A percentile compares a stretch with the other conserved stretches of the same genome.
Evolutionary conservation across 1,284 basidiomycete species (phyloP).

Genomic region (Malassezia slooffiae): DNA sequence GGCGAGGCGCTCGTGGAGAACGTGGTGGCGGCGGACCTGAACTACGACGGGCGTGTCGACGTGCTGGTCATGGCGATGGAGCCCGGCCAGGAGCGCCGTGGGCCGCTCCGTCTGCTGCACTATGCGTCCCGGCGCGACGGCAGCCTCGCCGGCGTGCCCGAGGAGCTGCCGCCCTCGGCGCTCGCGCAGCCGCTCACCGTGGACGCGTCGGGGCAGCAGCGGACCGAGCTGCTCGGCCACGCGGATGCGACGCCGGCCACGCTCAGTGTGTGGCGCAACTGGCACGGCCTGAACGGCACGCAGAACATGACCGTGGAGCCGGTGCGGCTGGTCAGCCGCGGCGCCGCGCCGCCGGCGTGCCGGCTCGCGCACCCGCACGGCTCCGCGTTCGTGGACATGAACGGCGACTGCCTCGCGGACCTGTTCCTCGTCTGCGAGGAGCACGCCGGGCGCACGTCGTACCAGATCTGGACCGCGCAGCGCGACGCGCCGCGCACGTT

Average conservation of each 20-base stretch:
- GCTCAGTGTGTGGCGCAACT: slow-evolving; percentile 32
- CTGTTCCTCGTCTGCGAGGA: slow-evolving; percentile 78
- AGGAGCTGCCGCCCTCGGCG: slow-evolving; percentile 58
- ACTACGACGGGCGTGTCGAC: slow-evolving; percentile 80
- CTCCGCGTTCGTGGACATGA: slow-evolving; percentile 85
- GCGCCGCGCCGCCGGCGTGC: slow-evolving; percentile 50
- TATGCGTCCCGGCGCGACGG: slow-evolving; percentile 9
- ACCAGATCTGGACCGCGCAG: slow-evolving; percentile 69
- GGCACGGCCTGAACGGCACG: slow-evolving; percentile 7
- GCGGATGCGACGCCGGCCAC: slow-evolving; percentile 35
- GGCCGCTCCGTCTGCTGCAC: slow-evolving; percentile 23
- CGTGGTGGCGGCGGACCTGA: slow-evolving; percentile 81
- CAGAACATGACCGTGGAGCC: slow-evolving; percentile 13
- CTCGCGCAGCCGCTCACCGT: slow-evolving; percentile 70
- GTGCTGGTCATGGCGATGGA: slow-evolving; percentile 68
- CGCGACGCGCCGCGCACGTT: slow-evolving; percentile 49
- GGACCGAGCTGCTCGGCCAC: slow-evolving; percentile 73
- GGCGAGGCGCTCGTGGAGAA: slow-evolving; percentile 51
- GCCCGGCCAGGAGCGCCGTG: slow-evolving; percentile 18
- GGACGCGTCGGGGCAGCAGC: slow-evolving; percentile 76
- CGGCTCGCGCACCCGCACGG: slow-evolving; percentile 74
- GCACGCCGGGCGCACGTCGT: slow-evolving; percentile 49
- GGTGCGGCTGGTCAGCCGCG: slow-evolving; percentile 4
- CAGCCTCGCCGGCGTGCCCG: slow-evolving; percentile 16
- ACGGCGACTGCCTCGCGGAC: slow-evolving; percentile 91